phyloP scores from a whole-genome alignment of 163 green algal species.

The Chlamydomonas reinhardtii region DNA sequence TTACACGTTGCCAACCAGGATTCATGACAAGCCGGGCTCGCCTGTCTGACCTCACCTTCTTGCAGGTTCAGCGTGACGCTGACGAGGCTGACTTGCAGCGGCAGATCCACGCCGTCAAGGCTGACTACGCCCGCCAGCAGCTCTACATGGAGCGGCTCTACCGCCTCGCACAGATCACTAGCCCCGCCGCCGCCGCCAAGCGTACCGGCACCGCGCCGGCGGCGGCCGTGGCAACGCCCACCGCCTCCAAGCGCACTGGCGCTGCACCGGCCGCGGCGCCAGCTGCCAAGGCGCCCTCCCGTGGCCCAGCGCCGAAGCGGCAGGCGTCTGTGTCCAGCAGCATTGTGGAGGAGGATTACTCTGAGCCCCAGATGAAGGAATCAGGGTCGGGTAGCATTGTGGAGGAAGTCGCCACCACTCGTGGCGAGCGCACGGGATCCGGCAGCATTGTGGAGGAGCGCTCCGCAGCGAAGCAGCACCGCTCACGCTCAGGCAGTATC shows the following conservation, averaged over 20 bases:
- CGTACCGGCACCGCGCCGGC: not conserved
- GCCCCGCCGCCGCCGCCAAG: not conserved
- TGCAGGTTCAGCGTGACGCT: slow-evolving; percentile 36
- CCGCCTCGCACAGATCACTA: slow-evolving; percentile 31
- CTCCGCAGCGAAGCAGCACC: not conserved
- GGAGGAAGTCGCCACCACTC: not conserved
- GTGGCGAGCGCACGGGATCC: not conserved
- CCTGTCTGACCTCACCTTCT: too few species aligned
- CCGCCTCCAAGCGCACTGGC: not conserved
- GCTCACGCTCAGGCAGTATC: slow-evolving; percentile 1
- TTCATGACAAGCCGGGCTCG: too few species aligned
- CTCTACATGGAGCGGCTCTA: slow-evolving; percentile 29
- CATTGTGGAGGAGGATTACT: not conserved
- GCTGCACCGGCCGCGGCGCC: not conserved
- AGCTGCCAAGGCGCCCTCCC: not conserved
- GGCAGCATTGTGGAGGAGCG: slow-evolving; percentile 15
- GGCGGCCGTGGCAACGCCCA: not conserved
- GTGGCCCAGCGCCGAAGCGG: not conserved
- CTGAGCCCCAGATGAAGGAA: not conserved
- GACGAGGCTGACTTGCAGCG: slow-evolving; percentile 26
- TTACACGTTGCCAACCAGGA: not conserved
- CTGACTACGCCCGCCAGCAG: slow-evolving; percentile 31
- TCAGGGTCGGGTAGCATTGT: not conserved
- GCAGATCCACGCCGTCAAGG: slow-evolving; percentile 22
- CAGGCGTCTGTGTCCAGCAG: not conserved